These are phyloP conservation scores for Patellaria atrata DNA, from an alignment of 495 filamentous ascomycete genomes.

Conservation along the genomic window DNA sequence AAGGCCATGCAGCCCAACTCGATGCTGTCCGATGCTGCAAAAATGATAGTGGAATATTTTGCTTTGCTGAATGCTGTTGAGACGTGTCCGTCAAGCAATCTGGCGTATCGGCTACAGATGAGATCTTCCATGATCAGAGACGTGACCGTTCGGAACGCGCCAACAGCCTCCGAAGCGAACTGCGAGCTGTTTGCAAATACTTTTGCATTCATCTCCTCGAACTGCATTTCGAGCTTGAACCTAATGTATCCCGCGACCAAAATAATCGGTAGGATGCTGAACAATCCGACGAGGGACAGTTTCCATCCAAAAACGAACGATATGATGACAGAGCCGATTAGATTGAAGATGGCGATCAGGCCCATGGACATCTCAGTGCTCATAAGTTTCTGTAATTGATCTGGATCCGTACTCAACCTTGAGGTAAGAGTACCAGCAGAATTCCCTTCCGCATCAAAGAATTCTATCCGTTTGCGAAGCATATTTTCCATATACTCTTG, in stretches of 20 bases:
- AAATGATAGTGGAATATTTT: constrained; percentile 17
- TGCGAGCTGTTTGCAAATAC: constrained; percentile 22
- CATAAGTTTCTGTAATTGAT: constrained; percentile 18
- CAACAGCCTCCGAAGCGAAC: constrained; percentile 22
- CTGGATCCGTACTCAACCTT: constrained; percentile 14
- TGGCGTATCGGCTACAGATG: constrained; percentile 18
- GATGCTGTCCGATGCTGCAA: constrained; percentile 19
- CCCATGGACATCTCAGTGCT: constrained; percentile 17
- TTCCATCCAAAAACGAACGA: constrained; percentile 23
- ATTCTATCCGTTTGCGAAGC: constrained; percentile 16
- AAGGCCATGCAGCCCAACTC: constrained; percentile 19
- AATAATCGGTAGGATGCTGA: constrained; percentile 18
- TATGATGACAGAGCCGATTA: constrained; percentile 18
- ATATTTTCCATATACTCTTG: constrained; percentile 21
- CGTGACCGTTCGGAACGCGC: constrained; percentile 21
- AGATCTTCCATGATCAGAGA: constrained; percentile 21
- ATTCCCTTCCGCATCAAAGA: constrained; percentile 22
- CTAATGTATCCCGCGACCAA: constrained; percentile 18
- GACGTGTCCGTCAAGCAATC: constrained; percentile 14
- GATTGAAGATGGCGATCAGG: constrained; percentile 15
- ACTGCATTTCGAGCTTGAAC: constrained; percentile 19
- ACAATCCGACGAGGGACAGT: constrained; percentile 18
- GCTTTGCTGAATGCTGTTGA: constrained; percentile 14
- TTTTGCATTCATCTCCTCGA: constrained; percentile 19
- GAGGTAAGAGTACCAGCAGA: constrained; percentile 19